These are phyloP conservation scores for Eucalyptus albens DNA, from an alignment of 345 rosid genomes.

Conservation along the genomic window DNA sequence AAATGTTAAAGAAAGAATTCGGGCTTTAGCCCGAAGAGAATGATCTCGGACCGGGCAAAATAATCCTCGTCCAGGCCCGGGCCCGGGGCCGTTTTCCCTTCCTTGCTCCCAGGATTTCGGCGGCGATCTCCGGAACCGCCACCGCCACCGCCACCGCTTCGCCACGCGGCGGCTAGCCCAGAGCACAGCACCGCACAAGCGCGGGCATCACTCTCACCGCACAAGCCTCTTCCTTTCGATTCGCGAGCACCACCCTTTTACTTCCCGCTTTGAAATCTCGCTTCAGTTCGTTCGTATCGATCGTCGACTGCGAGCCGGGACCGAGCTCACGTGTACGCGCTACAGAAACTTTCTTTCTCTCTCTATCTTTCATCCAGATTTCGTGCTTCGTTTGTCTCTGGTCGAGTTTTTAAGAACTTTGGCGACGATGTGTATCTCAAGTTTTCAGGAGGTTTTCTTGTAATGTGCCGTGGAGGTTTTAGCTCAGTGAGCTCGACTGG, in stretches of 20 bases:
- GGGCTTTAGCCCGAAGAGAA: background rate
- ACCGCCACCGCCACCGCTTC: background rate
- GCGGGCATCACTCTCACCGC: background rate
- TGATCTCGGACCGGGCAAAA: background rate
- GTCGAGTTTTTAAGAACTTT: background rate
- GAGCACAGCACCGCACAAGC: background rate
- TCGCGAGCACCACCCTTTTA: background rate
- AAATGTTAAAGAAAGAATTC: background rate
- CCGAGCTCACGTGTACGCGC: background rate
- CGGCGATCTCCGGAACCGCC: background rate
- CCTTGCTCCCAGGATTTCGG: background rate
- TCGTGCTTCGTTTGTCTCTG: background rate
- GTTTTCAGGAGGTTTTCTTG: background rate
- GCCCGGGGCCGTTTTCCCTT: background rate
- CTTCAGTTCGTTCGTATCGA: background rate
- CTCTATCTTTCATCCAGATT: background rate
- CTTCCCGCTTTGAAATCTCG: background rate
- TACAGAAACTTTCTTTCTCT: background rate
- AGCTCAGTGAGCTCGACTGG: background rate
- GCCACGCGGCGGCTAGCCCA: background rate
- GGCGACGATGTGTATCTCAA: background rate
- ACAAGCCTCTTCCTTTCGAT: background rate
- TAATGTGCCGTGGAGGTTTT: background rate
- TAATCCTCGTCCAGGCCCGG: background rate
- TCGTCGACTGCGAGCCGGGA: accelerated